These are phyloP conservation scores for Dalbergia cochinchinensis DNA, from an alignment of 306 rosid genomes.

Conservation along the genomic window DNA sequence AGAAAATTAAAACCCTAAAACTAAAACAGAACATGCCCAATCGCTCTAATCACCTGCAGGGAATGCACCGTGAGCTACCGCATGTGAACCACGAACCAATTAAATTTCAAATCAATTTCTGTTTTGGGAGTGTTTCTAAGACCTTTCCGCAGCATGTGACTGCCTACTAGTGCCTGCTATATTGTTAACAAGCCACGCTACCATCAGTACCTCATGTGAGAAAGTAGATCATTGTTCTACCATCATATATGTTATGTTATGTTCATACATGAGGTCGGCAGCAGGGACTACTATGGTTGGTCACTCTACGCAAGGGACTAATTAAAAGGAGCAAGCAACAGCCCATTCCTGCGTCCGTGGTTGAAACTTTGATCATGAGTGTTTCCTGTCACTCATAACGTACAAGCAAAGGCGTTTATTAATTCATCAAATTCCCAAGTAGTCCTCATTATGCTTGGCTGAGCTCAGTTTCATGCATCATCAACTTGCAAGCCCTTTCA, in stretches of 20 bases:
- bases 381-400: neutral
- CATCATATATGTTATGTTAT: neutral
- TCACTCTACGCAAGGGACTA: conserved; percentile 13
- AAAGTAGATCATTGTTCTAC: neutral
- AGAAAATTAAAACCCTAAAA: too few relatives aligned
- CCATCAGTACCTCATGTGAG: conserved; percentile 3
- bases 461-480: conserved; percentile 5
- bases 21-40: too few relatives aligned
- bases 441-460: neutral
- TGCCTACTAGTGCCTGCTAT: neutral
- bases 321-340: neutral
- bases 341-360: conserved; percentile 6
- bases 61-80: neutral
- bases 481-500: conserved; percentile 1
- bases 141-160: conserved; percentile 37
- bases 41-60: neutral
- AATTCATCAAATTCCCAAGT: neutral
- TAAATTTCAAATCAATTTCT: neutral
- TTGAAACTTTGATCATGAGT: neutral
- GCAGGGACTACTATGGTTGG: neutral
- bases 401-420: neutral
- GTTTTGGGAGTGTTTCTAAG: conserved; percentile 18
- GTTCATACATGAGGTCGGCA: neutral
- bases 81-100: conserved; percentile 39
- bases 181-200: neutral